Evolutionary conservation across 441 rosid genomes (phyloP), one percentile per base, ranked within the genome.

Genomic region (Corymbia calophylla): DNA sequence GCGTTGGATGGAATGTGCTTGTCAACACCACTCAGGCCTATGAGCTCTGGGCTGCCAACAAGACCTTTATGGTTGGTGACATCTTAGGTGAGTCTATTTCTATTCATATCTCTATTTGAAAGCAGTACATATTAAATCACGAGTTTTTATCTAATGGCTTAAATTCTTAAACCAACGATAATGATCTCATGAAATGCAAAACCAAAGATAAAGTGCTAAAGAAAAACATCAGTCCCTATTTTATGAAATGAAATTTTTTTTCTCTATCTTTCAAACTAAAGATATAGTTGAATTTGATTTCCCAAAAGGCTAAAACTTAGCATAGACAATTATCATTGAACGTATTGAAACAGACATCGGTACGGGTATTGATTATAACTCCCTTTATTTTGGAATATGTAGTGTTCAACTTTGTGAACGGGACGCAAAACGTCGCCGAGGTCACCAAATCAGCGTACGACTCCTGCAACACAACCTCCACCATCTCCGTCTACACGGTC

Each of bases 381-480:
- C 70, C 13, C 8, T 16, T 49, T 84, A 48, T 53, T 62, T 25
- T 60, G 14, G n/a, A 39, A 7, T 49, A 56, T 32, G 51, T 92
- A 95, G 96, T 88, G 19, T 95, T 95, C 88, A 91, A 91, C 53
- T 95, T 95, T 73, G 23, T 29, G 1, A 91, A 94, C 0, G 93
- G 92, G 86, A 68, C 56, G 49, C 97, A 95, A 56, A 88, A 92
- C 62, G 95, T 94, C 82, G 94, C 93, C 11, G 60, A 19, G 16
- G 94, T 94, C 9, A 90, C 91, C 8, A 51, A 54, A 88, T 88
- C 82, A 48, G 92, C 88, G 14, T 94, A 88, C 19, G 90, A 91
- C 54, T 62, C 64, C 54, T 95, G 96, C 91, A 64, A 18, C 89
- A n/a, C 91, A 3, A 44, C 70, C 35, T 89, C 64, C 49, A 47